These are phyloP conservation scores for Saccharomycopsis babjevae DNA, from an alignment of 805 yeast species.

Conservation along the genomic window DNA sequence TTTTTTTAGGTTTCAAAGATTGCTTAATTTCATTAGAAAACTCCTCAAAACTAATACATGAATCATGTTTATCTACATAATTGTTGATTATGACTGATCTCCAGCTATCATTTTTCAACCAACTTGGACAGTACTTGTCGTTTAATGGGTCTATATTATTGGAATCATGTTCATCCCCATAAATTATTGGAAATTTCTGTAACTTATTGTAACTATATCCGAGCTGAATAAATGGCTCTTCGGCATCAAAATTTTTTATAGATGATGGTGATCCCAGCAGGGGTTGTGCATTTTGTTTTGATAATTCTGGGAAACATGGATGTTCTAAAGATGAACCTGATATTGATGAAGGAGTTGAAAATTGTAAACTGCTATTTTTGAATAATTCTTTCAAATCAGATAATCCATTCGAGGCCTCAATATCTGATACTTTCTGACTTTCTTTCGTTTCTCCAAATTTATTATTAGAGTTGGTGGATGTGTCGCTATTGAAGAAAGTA, in stretches of 20 bases:
- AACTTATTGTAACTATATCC: not conserved
- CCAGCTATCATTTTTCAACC: constrained; percentile 4
- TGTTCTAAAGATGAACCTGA: not conserved
- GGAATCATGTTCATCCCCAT: not conserved
- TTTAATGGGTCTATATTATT: not conserved
- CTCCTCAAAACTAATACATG: not conserved
- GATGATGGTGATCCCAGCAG: not conserved
- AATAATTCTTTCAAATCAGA: no score
- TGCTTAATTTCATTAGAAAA: not conserved
- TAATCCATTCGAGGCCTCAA: no score
- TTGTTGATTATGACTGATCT: not conserved
- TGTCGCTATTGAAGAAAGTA: not conserved
- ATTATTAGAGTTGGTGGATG: no score
- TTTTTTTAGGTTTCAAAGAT: not conserved
- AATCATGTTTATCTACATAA: not conserved
- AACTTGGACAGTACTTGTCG: constrained; percentile 4
- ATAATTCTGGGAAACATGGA: not conserved
- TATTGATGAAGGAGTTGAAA: not conserved
- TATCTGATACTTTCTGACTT: no score
- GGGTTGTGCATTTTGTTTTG: not conserved
- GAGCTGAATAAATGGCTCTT: not conserved
- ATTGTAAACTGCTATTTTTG: no score
- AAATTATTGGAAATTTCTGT: not conserved
- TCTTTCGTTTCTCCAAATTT: no score
- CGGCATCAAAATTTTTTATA: not conserved